Conservation (phyloP, 495 filamentous ascomycete genomes). For the Penicillium silybi region DNA sequence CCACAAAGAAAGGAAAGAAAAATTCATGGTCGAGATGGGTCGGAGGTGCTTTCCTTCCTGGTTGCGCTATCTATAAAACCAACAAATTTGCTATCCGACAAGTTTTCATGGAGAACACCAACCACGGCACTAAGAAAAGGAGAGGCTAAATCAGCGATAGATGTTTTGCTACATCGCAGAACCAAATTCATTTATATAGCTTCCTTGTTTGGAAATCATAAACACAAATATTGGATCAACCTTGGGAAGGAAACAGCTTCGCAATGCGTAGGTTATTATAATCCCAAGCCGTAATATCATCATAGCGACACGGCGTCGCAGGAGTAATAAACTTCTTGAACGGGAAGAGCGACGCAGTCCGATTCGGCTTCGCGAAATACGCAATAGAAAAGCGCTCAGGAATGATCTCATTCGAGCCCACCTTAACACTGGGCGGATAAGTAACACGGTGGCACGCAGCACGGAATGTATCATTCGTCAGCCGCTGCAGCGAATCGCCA, state of each 20-base stretch:
- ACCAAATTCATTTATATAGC: too few relatives aligned
- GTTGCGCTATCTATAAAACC: too few relatives aligned
- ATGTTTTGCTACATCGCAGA: too few relatives aligned
- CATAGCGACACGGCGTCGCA: conserved; percentile 19
- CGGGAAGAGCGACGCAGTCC: conserved; percentile 18
- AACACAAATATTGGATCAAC: too few relatives aligned
- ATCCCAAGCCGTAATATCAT: conserved; percentile 31
- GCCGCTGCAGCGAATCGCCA: conserved; percentile 59
- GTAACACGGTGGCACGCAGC: conserved; percentile 33
- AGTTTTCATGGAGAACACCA: too few relatives aligned
- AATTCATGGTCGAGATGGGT: too few relatives aligned
- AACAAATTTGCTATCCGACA: too few relatives aligned
- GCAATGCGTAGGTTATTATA: conserved; percentile 27
- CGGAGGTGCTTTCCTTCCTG: too few relatives aligned
- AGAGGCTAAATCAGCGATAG: too few relatives aligned
- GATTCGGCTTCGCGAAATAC: conserved; percentile 33
- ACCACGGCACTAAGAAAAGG: too few relatives aligned
- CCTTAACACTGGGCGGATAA: conserved; percentile 18
- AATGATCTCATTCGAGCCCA: conserved; percentile 16
- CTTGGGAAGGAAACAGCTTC: conserved; percentile 14
- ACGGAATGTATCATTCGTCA: conserved; percentile 51
- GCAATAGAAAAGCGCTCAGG: conserved; percentile 30
- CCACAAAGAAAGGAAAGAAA: too few relatives aligned
- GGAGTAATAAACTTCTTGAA: conserved; percentile 17
- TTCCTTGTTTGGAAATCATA: too few relatives aligned